phyloP scores from a whole-genome alignment of 179 eudicot species.

The Sideroxylon spinosum region DNA sequence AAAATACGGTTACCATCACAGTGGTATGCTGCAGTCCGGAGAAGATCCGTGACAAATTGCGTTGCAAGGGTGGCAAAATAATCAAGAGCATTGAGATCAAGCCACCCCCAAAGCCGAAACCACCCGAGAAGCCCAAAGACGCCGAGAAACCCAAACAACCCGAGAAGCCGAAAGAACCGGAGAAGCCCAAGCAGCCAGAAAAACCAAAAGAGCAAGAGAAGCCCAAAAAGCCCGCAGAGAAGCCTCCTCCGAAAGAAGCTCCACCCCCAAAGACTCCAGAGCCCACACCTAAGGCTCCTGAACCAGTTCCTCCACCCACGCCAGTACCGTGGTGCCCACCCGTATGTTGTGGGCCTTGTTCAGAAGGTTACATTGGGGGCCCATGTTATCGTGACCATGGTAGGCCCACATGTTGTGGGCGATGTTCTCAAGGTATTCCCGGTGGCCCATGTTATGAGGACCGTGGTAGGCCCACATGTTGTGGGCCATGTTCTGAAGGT shows the following conservation, averaged over 20 bases:
- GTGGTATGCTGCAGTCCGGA: constrained; percentile 50
- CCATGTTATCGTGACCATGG: background rate
- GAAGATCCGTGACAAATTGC: constrained; percentile 38
- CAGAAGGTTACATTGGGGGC: background rate
- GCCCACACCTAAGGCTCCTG: background rate
- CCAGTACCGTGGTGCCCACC: constrained; percentile 12
- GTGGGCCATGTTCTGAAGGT: background rate
- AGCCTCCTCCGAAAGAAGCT: background rate
- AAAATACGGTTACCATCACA: constrained; percentile 49
- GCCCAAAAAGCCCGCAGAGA: constrained; percentile 8
- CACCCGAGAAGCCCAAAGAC: constrained; percentile 1
- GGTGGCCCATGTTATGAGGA: background rate
- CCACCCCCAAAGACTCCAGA: background rate
- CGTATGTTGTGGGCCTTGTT: background rate
- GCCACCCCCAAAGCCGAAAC: constrained; percentile 20
- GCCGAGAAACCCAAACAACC: too few species aligned
- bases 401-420: too few species aligned
- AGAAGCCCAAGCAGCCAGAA: too few species aligned
- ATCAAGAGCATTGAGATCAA: constrained; percentile 43
- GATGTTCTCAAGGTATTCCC: constrained; percentile 18
- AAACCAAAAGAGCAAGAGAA: background rate
- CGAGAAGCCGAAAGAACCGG: too few species aligned
- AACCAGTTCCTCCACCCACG: background rate
- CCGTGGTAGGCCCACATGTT: background rate
- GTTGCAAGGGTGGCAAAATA: constrained; percentile 41